Conservation (phyloP, 495 filamentous ascomycete genomes). For the Podospora didyma region DNA sequence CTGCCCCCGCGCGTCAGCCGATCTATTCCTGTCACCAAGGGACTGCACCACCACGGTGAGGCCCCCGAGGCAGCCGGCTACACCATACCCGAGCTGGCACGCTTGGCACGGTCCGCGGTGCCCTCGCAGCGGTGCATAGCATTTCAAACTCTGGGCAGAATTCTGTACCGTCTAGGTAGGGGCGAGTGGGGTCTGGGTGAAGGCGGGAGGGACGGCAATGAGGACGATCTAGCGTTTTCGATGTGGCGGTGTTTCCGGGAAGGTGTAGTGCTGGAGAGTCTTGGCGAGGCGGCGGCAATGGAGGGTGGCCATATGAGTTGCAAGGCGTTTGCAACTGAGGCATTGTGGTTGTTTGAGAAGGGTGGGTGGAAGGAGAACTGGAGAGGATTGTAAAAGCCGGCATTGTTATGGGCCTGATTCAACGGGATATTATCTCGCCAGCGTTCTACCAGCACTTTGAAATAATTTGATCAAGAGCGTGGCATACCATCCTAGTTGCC, state of each 20-base stretch:
- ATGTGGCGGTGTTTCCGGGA: conserved; percentile 76
- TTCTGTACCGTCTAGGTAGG: conserved; percentile 76
- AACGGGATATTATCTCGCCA: too few relatives aligned
- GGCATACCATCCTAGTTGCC: too few relatives aligned
- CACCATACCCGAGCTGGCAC: conserved; percentile 83
- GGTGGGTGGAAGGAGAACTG: conserved; percentile 59
- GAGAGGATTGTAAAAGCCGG: conserved; percentile 19
- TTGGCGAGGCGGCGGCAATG: conserved; percentile 60
- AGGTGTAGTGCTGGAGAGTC: conserved; percentile 66
- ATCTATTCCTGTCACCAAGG: conserved; percentile 65
- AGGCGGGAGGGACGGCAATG: conserved; percentile 46
- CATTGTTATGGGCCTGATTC: neutral
- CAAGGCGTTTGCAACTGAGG: conserved; percentile 80
- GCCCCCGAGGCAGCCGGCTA: conserved; percentile 94
- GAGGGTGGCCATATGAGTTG: conserved; percentile 56
- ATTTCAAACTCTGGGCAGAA: conserved; percentile 81
- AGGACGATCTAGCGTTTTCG: conserved; percentile 50
- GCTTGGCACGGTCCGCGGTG: conserved; percentile 74
- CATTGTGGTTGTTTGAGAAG: conserved; percentile 86
- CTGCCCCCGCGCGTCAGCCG: conserved; percentile 70
- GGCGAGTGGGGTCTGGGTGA: conserved; percentile 70
- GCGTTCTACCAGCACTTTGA: too few relatives aligned
- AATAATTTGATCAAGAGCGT: too few relatives aligned
- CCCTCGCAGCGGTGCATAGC: conserved; percentile 86
- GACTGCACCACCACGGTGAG: conserved; percentile 90